Percentiles rank a stretch among this genome's conserved stretches.
These are phyloP conservation scores for Acarospora socialis DNA, from an alignment of 2,329 filamentous ascomycete genomes.

Conservation along the genomic window DNA sequence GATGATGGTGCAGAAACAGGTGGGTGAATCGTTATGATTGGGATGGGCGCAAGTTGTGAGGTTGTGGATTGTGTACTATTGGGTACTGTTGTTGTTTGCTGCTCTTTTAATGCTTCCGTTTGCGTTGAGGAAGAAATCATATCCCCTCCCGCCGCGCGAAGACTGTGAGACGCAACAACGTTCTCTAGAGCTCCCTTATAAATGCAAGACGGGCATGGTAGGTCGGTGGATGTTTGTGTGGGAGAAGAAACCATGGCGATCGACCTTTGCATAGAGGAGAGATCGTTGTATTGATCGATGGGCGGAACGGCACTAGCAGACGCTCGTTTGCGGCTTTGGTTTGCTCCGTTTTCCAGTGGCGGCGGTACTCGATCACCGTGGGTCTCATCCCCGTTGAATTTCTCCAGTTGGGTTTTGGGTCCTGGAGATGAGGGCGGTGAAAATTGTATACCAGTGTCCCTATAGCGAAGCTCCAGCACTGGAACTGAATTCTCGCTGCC, in stretches of 20 bases:
- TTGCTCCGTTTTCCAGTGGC: conserved; percentile 47
- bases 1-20: conserved; percentile 72
- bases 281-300: background rate
- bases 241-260: conserved; percentile 28
- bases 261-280: conserved; percentile 19
- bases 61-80: conserved; percentile 10
- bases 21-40: conserved; percentile 82
- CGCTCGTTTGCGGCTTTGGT: conserved; percentile 58
- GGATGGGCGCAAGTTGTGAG: conserved; percentile 42
- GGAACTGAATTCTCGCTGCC: conserved; percentile 18
- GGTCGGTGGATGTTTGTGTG: conserved; percentile 20
- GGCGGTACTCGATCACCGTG: conserved; percentile 3
- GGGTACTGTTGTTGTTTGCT: conserved; percentile 11
- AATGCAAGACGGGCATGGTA: background rate
- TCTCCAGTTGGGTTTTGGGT: conserved; percentile 18
- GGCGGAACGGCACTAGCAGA: conserved; percentile 25
- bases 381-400: conserved; percentile 10
- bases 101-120: conserved; percentile 19
- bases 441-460: conserved; percentile 65
- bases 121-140: conserved; percentile 19
- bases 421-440: conserved; percentile 68
- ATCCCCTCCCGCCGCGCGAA: background rate
- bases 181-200: conserved; percentile 5
- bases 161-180: conserved; percentile 3
- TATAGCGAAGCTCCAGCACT: conserved; percentile 41